phyloP scores from a whole-genome alignment of 371 early-diverging fungal species.

The Mucor irregularis region DNA sequence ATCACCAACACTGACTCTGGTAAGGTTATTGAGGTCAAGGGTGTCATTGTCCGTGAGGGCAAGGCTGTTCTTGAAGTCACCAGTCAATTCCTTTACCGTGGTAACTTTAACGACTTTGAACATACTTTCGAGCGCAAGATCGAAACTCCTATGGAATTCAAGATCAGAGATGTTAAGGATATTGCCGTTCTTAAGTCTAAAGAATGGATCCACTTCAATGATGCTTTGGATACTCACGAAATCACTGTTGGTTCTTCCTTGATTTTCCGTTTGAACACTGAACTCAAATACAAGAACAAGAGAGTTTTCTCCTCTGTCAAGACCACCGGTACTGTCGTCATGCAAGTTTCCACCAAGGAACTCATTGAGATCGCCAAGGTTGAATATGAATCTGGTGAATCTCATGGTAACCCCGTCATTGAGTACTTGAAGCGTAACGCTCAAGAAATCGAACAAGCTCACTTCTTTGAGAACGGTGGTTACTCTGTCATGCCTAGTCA shows the following conservation, averaged over 20 bases:
- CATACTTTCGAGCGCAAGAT: constrained; percentile 82
- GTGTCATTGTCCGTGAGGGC: constrained; percentile 61
- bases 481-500: constrained; percentile 91
- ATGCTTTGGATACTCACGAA: constrained; percentile 60
- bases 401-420: constrained; percentile 79
- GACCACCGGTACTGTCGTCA: constrained; percentile 80
- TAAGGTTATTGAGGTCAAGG: constrained; percentile 91
- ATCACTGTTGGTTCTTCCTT: constrained; percentile 73
- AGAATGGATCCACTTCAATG: constrained; percentile 85
- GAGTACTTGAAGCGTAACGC: constrained; percentile 83
- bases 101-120: constrained; percentile 79
- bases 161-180: constrained; percentile 75
- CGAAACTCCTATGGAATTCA: constrained; percentile 84
- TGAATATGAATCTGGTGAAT: constrained; percentile 72
- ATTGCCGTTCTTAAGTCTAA: constrained; percentile 89
- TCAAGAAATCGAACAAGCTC: constrained; percentile 78
- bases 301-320: constrained; percentile 66
- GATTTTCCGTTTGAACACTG: constrained; percentile 83
- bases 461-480: constrained; percentile 85
- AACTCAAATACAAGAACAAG: constrained; percentile 78
- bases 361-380: constrained; percentile 84
- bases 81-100: constrained; percentile 92
- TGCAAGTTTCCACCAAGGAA: constrained; percentile 86
- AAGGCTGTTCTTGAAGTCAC: constrained; percentile 76
- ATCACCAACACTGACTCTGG: constrained; percentile 85